Conservation (phyloP, 441 rosid genomes). For the Theobroma grandiflorum region DNA sequence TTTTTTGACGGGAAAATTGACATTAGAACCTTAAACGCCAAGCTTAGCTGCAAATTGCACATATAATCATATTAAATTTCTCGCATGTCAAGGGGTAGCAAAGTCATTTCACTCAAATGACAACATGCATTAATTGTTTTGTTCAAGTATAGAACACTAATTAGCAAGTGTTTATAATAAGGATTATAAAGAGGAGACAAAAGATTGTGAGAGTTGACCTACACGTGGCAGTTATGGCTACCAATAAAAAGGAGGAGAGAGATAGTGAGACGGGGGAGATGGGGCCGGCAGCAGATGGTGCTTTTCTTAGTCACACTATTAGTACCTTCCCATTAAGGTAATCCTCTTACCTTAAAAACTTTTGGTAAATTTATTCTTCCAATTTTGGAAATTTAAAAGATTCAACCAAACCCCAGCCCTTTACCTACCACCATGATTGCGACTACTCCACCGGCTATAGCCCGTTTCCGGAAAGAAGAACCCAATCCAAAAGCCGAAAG, state of each 20-base stretch:
- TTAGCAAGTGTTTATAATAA: too few relatives aligned
- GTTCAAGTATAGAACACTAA: background rate
- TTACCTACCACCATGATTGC: constrained; percentile 13
- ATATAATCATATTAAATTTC: background rate
- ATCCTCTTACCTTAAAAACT: constrained; percentile 42
- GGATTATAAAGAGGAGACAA: background rate
- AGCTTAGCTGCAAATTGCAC: too few relatives aligned
- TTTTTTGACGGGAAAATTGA: too few relatives aligned
- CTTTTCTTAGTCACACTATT: background rate
- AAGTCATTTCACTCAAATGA: background rate
- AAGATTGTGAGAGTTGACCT: background rate
- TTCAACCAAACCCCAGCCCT: constrained; percentile 2
- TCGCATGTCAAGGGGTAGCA: background rate
- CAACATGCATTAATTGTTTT: background rate
- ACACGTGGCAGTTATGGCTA: constrained; percentile 4
- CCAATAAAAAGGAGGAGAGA: background rate
- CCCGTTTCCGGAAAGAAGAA: constrained; percentile 31
- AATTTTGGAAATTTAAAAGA: constrained; percentile 42
- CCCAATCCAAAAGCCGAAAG: constrained; percentile 4
- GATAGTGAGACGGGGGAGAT: too few relatives aligned
- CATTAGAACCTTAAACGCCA: too few relatives aligned
- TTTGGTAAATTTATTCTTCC: constrained; percentile 32
- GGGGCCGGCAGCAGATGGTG: background rate
- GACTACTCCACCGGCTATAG: constrained; percentile 37
- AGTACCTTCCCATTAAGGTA: constrained; percentile 48